phyloP scores from a whole-genome alignment of 2,329 filamentous ascomycete genomes.

The Graphium sp. region DNA sequence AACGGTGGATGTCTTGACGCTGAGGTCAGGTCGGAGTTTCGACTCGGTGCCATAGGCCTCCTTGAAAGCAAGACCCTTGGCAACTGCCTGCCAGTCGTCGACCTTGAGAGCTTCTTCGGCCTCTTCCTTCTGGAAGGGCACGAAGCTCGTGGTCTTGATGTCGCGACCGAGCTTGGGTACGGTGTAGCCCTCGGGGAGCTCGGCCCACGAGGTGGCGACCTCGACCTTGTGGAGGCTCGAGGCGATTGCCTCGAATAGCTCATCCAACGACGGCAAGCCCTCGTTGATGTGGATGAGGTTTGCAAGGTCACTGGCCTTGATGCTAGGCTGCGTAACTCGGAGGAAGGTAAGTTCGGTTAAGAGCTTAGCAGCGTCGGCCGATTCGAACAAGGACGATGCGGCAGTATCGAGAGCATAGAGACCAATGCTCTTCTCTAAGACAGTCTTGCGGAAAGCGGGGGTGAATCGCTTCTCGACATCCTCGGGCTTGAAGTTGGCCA shows the following conservation, averaged over 20 bases:
- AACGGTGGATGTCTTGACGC: conserved; percentile 73
- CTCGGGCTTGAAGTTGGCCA: conserved; percentile 69
- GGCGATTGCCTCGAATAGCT: conserved; percentile 42
- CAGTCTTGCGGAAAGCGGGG: conserved; percentile 47
- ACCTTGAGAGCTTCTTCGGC: conserved; percentile 47
- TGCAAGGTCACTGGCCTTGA: conserved; percentile 42
- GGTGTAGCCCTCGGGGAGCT: conserved; percentile 31
- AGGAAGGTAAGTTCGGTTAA: conserved; percentile 73
- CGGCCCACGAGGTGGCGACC: conserved; percentile 65
- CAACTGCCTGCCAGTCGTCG: conserved; percentile 65
- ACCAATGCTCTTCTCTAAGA: conserved; percentile 53
- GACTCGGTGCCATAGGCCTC: conserved; percentile 70
- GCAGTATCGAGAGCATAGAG: conserved; percentile 64
- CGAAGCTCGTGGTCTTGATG: conserved; percentile 68
- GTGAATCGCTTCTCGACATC: conserved; percentile 80
- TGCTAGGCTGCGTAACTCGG: conserved; percentile 52
- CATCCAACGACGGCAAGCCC: conserved; percentile 15
- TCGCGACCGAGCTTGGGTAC: conserved; percentile 38
- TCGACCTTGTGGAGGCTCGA: conserved; percentile 57
- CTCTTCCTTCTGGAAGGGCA: conserved; percentile 61
- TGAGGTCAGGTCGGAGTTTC: conserved; percentile 67
- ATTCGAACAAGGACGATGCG: conserved; percentile 48
- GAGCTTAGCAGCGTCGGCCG: conserved; percentile 45
- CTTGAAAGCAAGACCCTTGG: conserved; percentile 83
- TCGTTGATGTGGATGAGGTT: conserved; percentile 35